Conservation (phyloP, 192 early-diverging fungal species). For the Podila clonocystis region DNA sequence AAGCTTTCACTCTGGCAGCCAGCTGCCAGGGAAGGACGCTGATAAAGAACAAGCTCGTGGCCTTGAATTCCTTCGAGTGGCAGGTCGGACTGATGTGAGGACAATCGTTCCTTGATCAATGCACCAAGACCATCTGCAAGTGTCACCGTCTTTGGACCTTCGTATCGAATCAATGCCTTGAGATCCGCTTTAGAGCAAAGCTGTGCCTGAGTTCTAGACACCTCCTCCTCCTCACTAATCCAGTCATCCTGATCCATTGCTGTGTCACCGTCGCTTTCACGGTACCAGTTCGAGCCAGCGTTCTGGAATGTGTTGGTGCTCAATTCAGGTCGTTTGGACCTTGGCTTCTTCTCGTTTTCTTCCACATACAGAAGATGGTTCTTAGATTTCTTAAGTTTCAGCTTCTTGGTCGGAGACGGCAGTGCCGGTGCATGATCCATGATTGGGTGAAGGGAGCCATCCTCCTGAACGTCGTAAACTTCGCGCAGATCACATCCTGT, state of each 20-base stretch:
- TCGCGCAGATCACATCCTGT: constrained; percentile 4
- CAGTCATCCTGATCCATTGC: not conserved
- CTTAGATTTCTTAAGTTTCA: not conserved
- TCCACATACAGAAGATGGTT: not conserved
- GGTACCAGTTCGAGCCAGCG: not conserved
- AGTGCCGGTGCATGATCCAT: constrained; percentile 9
- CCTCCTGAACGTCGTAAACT: constrained; percentile 34
- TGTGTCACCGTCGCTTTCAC: not conserved
- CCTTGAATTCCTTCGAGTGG: not conserved
- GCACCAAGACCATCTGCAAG: constrained; percentile 2
- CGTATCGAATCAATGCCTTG: constrained; percentile 33
- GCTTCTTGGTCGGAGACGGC: constrained; percentile 29
- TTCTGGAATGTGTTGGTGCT: no score
- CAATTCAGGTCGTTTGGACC: not conserved
- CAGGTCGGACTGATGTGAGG: not conserved
- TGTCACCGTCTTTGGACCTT: constrained; percentile 35
- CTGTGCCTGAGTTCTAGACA: not conserved
- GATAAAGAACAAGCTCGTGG: constrained; percentile 30
- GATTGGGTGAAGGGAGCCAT: constrained; percentile 26
- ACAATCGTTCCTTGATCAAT: not conserved
- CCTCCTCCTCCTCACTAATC: not conserved
- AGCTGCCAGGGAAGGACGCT: not conserved
- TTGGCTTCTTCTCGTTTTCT: not conserved
- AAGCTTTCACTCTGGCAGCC: not conserved
- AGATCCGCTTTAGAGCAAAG: constrained; percentile 1